Evolutionary conservation across 2,329 filamentous ascomycete genomes (phyloP), one percentile per base, ranked within the genome.

Genomic region (Exophiala bonariae): DNA sequence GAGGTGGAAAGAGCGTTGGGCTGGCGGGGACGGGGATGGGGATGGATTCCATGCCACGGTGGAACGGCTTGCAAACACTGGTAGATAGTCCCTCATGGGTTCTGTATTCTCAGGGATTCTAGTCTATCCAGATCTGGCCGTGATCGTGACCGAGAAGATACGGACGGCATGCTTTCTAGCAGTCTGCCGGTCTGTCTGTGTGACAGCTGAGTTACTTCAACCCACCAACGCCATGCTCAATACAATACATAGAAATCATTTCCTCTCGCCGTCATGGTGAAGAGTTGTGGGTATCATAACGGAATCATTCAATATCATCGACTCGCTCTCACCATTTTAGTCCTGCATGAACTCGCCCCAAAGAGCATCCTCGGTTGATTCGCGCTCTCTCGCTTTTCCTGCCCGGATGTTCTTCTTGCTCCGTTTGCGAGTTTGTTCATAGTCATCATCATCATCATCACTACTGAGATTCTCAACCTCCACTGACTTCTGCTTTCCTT

Each of bases 401-500:
- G 40, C 33, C 10, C 37, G 33, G 19, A 26, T 19, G 20, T 39
- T 50, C 16, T 39, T 46, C 40, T 44, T 46, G 31, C 30, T 35
- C 17, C 41, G 28, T 20, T 38, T 48, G 42, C n/a, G 11, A 38
- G 9, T 30, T 36, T 9, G 44, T 40, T 20, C 40, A 22, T 6
- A 8, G n/a, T 31, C 32, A n/a, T 46, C 42, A 4, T 45, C 41
- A 19, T 50, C 50, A 17, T 50, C 48, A 35, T 50, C 43, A 31
- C 45, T 44, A 32, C 49, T 55, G 8, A 47, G 17, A 4, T 41
- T 55, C 26, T 52, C 52, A 10, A 43, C 52, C 32, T 55, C 49
- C 18, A 50, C 35, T 34, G 50, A 20, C 22, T 48, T 51, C 20
- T 49, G 44, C 20, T 56, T 58, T 13, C 46, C 51, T 22, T 57